These are phyloP conservation scores for Phytophthora uliginosa DNA, from an alignment of 352 stramenopile genomes.

Conservation along the genomic window DNA sequence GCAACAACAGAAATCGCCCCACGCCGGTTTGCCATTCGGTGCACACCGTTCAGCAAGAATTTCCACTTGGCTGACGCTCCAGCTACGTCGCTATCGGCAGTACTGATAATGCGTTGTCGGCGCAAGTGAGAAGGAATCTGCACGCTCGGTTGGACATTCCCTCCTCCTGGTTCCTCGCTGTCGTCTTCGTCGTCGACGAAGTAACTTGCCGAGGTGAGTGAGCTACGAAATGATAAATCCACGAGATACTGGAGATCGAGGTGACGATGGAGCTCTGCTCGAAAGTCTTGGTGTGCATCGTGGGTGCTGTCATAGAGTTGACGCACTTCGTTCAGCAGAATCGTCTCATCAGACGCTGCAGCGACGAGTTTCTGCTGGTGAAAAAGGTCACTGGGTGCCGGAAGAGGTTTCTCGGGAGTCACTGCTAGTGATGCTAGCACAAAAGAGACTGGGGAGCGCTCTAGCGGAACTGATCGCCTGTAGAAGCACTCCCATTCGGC, in stretches of 20 bases:
- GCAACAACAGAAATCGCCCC: conserved; percentile 56
- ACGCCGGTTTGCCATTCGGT: conserved; percentile 52
- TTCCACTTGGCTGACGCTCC: conserved; percentile 53
- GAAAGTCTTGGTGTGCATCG: conserved; percentile 71
- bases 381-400: conserved; percentile 70
- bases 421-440: conserved; percentile 70
- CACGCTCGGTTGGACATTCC: conserved; percentile 47
- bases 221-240: conserved; percentile 73
- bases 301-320: conserved; percentile 77
- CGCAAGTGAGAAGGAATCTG: conserved; percentile 49
- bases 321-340: conserved; percentile 72
- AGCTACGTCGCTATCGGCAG: conserved; percentile 18
- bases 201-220: conserved; percentile 71
- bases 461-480: conserved; percentile 63
- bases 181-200: conserved; percentile 61
- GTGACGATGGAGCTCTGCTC: conserved; percentile 61
- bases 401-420: conserved; percentile 53
- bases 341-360: conserved; percentile 52
- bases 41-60: conserved; percentile 44
- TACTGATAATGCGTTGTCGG: conserved; percentile 27
- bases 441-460: conserved; percentile 77
- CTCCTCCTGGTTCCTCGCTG: conserved; percentile 23
- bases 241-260: conserved; percentile 75
- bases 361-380: conserved; percentile 63
- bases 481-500: conserved; percentile 72